Percentiles rank a stretch among this genome's conserved stretches.
phyloP scores from a whole-genome alignment of 495 filamentous ascomycete genomes.

The Daldinia bambusicola region DNA sequence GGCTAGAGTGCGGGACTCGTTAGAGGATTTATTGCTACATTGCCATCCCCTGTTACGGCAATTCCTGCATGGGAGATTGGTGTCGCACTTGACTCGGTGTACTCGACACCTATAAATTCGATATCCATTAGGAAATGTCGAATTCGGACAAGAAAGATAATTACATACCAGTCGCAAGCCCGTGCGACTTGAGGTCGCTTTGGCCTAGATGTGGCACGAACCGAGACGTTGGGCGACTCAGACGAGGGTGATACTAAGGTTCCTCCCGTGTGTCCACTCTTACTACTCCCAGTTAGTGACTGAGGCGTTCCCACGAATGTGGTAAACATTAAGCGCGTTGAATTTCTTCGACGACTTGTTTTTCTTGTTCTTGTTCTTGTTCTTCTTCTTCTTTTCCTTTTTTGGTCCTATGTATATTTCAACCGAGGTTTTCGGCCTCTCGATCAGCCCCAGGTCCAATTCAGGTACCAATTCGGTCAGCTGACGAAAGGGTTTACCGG shows the following conservation, averaged over 20 bases:
- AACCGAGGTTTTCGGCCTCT: not conserved
- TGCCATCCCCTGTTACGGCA: conserved; percentile 3
- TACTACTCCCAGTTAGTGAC: conserved; percentile 11
- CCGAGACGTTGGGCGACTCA: not conserved
- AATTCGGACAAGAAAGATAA: not conserved
- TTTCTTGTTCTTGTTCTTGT: too few species aligned
- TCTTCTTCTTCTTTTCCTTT: too few species aligned
- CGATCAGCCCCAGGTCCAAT: not conserved
- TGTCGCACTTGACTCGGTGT: conserved; percentile 4
- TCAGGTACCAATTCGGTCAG: conserved; percentile 5
- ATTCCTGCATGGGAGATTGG: conserved; percentile 3
- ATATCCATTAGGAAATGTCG: not conserved
- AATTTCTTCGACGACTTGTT: too few species aligned
- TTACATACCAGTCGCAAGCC: conserved; percentile 15
- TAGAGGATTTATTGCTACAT: conserved; percentile 8
- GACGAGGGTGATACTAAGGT: conserved; percentile 9
- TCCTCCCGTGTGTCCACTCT: conserved; percentile 7
- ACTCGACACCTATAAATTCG: not conserved
- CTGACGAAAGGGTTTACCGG: not conserved
- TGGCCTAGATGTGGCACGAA: conserved; percentile 3
- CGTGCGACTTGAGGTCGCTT: conserved; percentile 1
- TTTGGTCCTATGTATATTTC: not conserved
- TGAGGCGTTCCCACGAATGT: conserved; percentile 12
- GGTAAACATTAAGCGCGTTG: conserved; percentile 9
- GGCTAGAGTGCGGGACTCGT: not conserved